Conservation (phyloP, 441 rosid species). For the Populus hybrid region DNA sequence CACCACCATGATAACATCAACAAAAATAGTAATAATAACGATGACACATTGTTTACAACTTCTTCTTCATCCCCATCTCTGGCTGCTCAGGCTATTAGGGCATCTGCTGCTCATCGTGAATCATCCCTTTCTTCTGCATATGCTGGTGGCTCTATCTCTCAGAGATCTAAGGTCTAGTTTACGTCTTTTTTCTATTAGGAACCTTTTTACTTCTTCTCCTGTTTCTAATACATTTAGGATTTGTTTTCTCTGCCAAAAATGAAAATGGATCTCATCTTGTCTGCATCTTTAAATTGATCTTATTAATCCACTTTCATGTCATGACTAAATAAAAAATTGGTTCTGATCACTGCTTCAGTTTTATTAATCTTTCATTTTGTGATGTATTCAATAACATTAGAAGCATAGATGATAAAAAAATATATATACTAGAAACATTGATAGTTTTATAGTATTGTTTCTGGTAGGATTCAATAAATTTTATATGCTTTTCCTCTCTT, state of each 20-base stretch:
- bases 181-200: not conserved
- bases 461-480: not conserved
- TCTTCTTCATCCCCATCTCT: conserved; percentile 58
- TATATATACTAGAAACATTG: too few relatives aligned
- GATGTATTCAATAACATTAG: not conserved
- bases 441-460: not conserved
- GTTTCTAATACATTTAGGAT: not conserved
- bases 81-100: conserved; percentile 82
- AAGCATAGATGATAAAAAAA: not conserved
- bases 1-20: not conserved
- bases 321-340: not conserved
- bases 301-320: not conserved
- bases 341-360: not conserved
- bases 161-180: conserved; percentile 53
- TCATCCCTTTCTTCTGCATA: conserved; percentile 42
- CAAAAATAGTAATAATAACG: conserved; percentile 20
- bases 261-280: not conserved
- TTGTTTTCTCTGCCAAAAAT: not conserved
- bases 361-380: not conserved
- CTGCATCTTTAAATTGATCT: not conserved
- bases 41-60: conserved; percentile 45
- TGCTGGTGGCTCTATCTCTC: conserved; percentile 28
- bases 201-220: not conserved
- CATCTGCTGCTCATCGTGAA: conserved; percentile 55
- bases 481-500: not conserved